Conservation (phyloP, 1,139 yeast genomes). For the Scheffersomyces lignicola region DNA sequence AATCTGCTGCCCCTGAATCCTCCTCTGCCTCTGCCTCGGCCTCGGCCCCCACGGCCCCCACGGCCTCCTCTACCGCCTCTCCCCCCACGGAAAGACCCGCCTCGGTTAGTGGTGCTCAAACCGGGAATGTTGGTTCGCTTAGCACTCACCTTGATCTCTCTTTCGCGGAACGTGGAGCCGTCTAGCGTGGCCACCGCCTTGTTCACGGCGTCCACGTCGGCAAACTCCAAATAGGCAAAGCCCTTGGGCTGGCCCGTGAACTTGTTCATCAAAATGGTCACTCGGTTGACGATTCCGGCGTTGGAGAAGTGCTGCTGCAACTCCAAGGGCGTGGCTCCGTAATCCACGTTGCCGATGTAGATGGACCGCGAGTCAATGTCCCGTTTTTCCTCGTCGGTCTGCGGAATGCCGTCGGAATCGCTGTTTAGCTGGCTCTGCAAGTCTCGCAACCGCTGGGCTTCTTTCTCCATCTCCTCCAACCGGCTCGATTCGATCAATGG, state of each 20-base stretch:
- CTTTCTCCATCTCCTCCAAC: constrained; percentile 29
- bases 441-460: constrained; percentile 28
- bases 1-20: constrained; percentile 26
- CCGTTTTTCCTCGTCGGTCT: constrained; percentile 33
- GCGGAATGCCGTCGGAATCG: constrained; percentile 11
- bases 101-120: constrained; percentile 41
- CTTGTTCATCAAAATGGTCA: constrained; percentile 74
- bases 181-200: constrained; percentile 64
- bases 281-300: constrained; percentile 79
- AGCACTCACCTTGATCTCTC: constrained; percentile 68
- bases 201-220: constrained; percentile 59
- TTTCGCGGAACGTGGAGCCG: constrained; percentile 65
- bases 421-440: constrained; percentile 22
- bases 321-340: constrained; percentile 76
- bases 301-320: constrained; percentile 74
- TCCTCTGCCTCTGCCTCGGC: constrained; percentile 25
- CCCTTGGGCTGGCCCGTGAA: constrained; percentile 82
- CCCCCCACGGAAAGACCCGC: constrained; percentile 25
- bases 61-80: constrained; percentile 36
- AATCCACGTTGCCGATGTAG: constrained; percentile 87
- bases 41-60: constrained; percentile 23
- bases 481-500: constrained; percentile 8
- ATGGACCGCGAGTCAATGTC: constrained; percentile 73
- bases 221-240: constrained; percentile 80
- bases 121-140: constrained; percentile 85